phyloP scores from a whole-genome alignment of 2,329 filamentous ascomycete species.

The Epichloe brachyelytri region DNA sequence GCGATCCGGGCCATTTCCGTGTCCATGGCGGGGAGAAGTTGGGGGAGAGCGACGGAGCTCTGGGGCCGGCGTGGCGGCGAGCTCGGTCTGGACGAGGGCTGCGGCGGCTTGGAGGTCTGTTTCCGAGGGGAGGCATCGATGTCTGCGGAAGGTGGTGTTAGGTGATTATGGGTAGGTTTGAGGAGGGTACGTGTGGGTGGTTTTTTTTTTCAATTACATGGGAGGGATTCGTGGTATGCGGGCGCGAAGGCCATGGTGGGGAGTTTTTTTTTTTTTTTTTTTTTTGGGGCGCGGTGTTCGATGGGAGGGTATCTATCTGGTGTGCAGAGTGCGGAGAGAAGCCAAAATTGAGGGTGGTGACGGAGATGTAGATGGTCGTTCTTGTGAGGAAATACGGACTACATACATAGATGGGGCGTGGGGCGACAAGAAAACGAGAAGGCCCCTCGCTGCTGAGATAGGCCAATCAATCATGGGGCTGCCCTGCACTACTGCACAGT shows the following conservation, averaged over 20 bases:
- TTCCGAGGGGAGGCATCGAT: slow-evolving; percentile 60
- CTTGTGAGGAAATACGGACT: no score
- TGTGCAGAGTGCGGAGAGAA: no score
- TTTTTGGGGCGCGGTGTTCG: background rate
- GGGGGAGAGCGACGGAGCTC: background rate
- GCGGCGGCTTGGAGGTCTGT: slow-evolving; percentile 52
- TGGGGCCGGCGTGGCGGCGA: background rate
- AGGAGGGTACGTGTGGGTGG: background rate
- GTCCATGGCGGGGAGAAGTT: background rate
- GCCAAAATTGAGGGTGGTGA: no score
- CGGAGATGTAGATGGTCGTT: no score
- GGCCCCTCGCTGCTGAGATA: no score
- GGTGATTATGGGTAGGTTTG: no score
- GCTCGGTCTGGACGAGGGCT: slow-evolving; percentile 56
- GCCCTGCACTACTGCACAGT: no score
- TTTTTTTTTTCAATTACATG: slow-evolving; percentile 39
- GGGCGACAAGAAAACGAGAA: no score
- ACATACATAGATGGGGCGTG: no score
- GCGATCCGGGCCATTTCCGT: slow-evolving; percentile 38
- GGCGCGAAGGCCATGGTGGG: slow-evolving; percentile 16
- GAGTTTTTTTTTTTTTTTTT: background rate
- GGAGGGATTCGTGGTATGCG: slow-evolving; percentile 61
- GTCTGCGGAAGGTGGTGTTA: slow-evolving; percentile 36
- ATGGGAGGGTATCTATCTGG: background rate
- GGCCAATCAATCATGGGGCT: no score